Evolutionary conservation across 1,139 yeast genomes (phyloP), one percentile per base, ranked within the genome.

Genomic region (Pichia sp.): DNA sequence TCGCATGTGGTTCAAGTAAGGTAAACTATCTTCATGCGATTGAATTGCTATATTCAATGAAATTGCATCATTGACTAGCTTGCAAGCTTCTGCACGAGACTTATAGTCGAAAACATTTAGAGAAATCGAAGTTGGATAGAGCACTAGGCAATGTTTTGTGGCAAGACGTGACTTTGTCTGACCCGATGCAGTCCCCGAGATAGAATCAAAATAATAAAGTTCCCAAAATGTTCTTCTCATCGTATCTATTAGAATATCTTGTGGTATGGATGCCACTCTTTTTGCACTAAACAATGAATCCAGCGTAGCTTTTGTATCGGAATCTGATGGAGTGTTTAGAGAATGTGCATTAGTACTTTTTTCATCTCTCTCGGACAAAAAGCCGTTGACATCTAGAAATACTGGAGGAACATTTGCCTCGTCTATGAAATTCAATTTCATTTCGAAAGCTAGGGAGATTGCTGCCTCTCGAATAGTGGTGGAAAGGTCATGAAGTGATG

Each of bases 151-250:
- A 24, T 70, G 64, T 1, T 70, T 55, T 0, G 68, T 61, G 0
- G 76, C 72, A 12, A 78, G 59, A n/a, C 65, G 61, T 1, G 81
- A 75, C 12, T 75, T 65, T 0, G 80, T 67, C 52, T 69, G 70
- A 16, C 82, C 83, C 51, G 78, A 79, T 0, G 83, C 79, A 3
- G 80, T 77, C 0, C 81, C 81, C 55, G 77, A 75, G 41, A 77
- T 69, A 9, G 78, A 75, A 62, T 78, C 83, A 52, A 77, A 69
- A 60, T 76, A 77, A 60, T 75, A 73, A 8, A 76, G 61, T 54
- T 78, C 83, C 81, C 81, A 78, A 56, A 76, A 73, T 4, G 76
- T 68, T 55, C 80, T 67, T 54, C 82, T 67, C 6, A 75, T 75
- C 46, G 71, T 66, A 51, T 77, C 78, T 36, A 64, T 56, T 9